Evolutionary conservation across 1,284 basidiomycete species (phyloP).

Genomic region (Malassezia sp.): DNA sequence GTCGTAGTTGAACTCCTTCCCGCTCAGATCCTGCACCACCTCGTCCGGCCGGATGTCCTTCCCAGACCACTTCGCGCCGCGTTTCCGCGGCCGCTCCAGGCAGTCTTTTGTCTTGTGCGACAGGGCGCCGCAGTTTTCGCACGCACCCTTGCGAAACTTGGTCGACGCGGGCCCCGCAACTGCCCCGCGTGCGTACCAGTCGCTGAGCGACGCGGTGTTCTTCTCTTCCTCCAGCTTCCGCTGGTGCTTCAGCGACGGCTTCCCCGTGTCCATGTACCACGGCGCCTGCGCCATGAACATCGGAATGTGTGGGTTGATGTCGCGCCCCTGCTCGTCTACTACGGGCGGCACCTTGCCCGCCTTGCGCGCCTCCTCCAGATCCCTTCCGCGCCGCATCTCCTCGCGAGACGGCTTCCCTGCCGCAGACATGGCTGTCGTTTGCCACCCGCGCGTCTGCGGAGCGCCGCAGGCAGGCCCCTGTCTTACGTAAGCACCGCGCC

Average conservation of each 20-base stretch:
- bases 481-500: slow-evolving; percentile 1
- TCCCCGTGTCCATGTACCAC: slow-evolving; percentile 84
- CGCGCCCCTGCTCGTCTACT: slow-evolving; percentile 61
- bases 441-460: too few species aligned
- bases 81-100: slow-evolving; percentile 86
- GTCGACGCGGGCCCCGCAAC: slow-evolving; percentile 78
- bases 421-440: slow-evolving; percentile 46
- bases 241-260: slow-evolving; percentile 84
- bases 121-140: slow-evolving; percentile 96
- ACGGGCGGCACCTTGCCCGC: slow-evolving; percentile 93
- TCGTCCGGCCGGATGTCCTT: slow-evolving; percentile 86
- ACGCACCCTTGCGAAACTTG: slow-evolving; percentile 93
- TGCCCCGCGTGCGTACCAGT: slow-evolving; percentile 84
- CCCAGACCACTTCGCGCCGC: slow-evolving; percentile 86
- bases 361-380: slow-evolving; percentile 82
- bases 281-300: slow-evolving; percentile 63
- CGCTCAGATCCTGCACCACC: slow-evolving; percentile 62
- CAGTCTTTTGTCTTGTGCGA: slow-evolving; percentile 85
- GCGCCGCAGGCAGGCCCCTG: too few species aligned
- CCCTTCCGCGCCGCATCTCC: slow-evolving; percentile 85
- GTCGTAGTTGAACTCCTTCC: slow-evolving; percentile 59
- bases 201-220: slow-evolving; percentile 61
- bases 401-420: slow-evolving; percentile 77
- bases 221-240: slow-evolving; percentile 58
- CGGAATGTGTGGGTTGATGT: slow-evolving; percentile 90